Base-by-base conservation (phyloP, 805 yeast genomes). In the Sporopachydermia lactativora region DNA sequence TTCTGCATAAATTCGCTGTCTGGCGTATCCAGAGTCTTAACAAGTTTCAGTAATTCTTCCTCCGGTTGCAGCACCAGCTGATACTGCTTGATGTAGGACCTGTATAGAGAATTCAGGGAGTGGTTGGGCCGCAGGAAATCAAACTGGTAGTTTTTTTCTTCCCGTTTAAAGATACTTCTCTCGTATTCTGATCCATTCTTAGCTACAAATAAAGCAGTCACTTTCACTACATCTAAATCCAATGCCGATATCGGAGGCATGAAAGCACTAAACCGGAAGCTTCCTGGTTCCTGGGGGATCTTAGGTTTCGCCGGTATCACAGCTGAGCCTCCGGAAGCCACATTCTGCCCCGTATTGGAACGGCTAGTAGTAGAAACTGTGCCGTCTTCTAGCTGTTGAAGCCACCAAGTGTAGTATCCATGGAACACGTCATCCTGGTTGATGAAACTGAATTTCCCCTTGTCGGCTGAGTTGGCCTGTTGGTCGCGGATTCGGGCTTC, bases 141-240 rank as follows among this genome's bases (percentile, higher is more conserved):
- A 58, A 82, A 82, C 51, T 79, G 84, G 2, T 66, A 62, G 18
- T 66, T 56, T 35, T 47, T 39, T 5, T 46, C 42, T 34, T 52
- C 60, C 3, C 49, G 37, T 28, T 54, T 50, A 6, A 48, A 55
- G 24, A 78, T 65, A 2, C 58, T 52, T 2, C 57, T 52, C 15
- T 71, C 54, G 42, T 71, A 69, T 8, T 51, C 53, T 1, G 59
- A 58, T 1, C 83, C 83, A 51, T 82, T 76, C 14, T 64, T 53
- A 1, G 85, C 82, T 1, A 73, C 73, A 49, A 70, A 75, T 41
- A 73, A 65, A 0, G 96, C 96, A 1, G 88, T 73, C 2, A 75
- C 51, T 53, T 82, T 81, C 36, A 89, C 68, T 6, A 81, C 64
- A 18, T 79, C 80, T 18, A 81, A 58, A 54, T 86, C 95, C 19